Base-by-base conservation (phyloP, 2,329 filamentous ascomycete genomes). In the Aspergillus pseudoterreus region DNA sequence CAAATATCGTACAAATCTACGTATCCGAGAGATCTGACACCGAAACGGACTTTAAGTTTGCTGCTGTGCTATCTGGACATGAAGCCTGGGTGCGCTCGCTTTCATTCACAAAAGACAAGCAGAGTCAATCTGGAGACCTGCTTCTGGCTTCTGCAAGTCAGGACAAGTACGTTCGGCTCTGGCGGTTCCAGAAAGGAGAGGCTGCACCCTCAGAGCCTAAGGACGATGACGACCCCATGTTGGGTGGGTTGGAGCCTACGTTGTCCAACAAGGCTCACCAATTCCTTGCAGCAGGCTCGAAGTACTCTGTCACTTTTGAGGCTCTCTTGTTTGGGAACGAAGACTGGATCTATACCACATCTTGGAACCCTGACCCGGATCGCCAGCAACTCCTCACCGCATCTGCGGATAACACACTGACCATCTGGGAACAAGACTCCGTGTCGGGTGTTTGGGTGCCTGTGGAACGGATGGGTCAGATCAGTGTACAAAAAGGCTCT, bases 101-200 rank as follows among this genome's bases (percentile, higher is more conserved):
- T 11, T 86, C 86, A 56, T 94, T 99, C 59, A 82, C 83, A 1
- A 76, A 75, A 53, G 88, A 94, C 64, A 79, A 71, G 12, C 66
- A 74, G 2, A 72, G 74, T 19, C 58, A 71, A 0, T 70, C 75
- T 0, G 82, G 82, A 47, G 92, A 96, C 66, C 68, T 95, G 4
- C 73, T 97, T 19, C 80, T 99, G 17, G 90, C 92, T 0, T 97
- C 92, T 10, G 92, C 92, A 19, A 97, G 92, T 67, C 94, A 99
- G 70, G 94, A 99, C 71, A 96, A 95, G 73, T 99, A 97, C 64
- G 86, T 97, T 53, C 87, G 94, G 38, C 81, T 99, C 33, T 99
- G 94, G 94, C 84, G 92, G 52, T 75, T 99, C 33, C 88, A 88
- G 57, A 77, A 82, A 55, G 90, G 89, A 32, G 80, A 81, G 52